phyloP scores from a whole-genome alignment of 768 basidiomycete species.

The Clathrus columnatus region DNA sequence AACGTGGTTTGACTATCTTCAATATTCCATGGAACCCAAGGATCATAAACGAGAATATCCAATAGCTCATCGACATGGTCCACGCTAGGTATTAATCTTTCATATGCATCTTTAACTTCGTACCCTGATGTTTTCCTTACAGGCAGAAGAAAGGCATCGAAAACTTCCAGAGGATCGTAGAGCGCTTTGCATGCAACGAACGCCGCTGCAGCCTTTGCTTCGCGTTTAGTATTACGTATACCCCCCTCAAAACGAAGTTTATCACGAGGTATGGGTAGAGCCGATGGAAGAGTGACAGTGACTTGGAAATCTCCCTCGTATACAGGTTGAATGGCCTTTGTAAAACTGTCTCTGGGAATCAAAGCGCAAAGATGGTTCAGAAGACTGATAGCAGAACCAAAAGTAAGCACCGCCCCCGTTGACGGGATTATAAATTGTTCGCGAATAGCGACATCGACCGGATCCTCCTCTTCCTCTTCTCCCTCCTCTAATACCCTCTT shows the following conservation, averaged over 20 bases:
- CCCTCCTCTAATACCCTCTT: conserved; percentile 29
- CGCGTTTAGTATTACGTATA: conserved; percentile 55
- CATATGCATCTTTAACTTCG: conserved; percentile 47
- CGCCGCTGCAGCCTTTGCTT: conserved; percentile 76
- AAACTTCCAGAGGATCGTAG: conserved; percentile 54
- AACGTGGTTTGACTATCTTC: neutral
- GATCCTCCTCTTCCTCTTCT: conserved; percentile 36
- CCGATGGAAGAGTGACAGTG: conserved; percentile 56
- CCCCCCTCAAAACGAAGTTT: conserved; percentile 55
- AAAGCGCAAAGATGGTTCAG: conserved; percentile 71
- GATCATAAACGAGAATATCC: conserved; percentile 54
- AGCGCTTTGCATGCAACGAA: conserved; percentile 69
- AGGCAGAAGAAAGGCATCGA: conserved; percentile 78
- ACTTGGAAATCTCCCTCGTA: conserved; percentile 52
- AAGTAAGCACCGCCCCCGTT: conserved; percentile 74
- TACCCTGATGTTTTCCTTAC: conserved; percentile 42
- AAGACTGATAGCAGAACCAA: conserved; percentile 62
- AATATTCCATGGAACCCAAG: conserved; percentile 38
- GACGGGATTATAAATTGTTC: conserved; percentile 65
- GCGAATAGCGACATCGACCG: conserved; percentile 51
- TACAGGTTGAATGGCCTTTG: conserved; percentile 45
- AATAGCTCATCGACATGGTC: conserved; percentile 44
- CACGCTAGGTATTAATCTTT: conserved; percentile 33
- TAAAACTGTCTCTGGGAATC: conserved; percentile 66
- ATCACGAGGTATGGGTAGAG: conserved; percentile 48